Conservation (phyloP, 768 basidiomycete species). For the Tubosaeta sp. region DNA sequence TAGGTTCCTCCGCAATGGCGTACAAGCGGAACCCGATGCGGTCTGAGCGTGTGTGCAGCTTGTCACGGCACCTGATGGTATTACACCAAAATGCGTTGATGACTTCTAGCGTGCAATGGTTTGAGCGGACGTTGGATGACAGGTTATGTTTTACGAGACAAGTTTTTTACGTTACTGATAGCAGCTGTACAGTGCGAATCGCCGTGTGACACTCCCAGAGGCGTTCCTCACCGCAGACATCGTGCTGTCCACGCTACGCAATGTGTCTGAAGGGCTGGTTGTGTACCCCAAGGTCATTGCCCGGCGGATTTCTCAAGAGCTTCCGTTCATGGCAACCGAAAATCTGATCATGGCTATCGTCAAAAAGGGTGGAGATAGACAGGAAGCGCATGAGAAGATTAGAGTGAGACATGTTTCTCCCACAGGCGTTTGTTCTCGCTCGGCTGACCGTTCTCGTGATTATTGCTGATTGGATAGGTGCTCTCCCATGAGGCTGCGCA, state of each 20-base stretch:
- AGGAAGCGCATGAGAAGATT: constrained; percentile 96
- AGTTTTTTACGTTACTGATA: constrained; percentile 4
- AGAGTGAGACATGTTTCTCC: constrained; percentile 47
- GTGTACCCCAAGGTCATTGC: constrained; percentile 97
- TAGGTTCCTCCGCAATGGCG: constrained; percentile 96
- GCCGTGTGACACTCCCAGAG: constrained; percentile 93
- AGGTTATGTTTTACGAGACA: constrained; percentile 44
- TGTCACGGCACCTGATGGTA: constrained; percentile 93
- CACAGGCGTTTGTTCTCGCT: constrained; percentile 11
- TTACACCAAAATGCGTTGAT: constrained; percentile 95
- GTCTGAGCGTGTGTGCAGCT: constrained; percentile 93
- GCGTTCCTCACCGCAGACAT: constrained; percentile 98
- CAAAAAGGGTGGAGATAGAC: constrained; percentile 90
- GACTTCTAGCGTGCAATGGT: constrained; percentile 96
- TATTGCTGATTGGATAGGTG: constrained; percentile 45
- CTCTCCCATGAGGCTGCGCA: constrained; percentile 92
- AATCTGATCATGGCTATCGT: constrained; percentile 99
- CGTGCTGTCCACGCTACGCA: constrained; percentile 90
- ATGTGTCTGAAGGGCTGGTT: constrained; percentile 98
- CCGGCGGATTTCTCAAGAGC: constrained; percentile 86
- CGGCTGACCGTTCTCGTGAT: constrained; percentile 3
- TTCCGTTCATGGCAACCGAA: constrained; percentile 99
- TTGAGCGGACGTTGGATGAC: constrained; percentile 96
- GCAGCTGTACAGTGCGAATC: constrained; percentile 69
- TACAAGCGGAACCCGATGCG: constrained; percentile 99